Base-by-base conservation (phyloP, 148 eudicot genomes). In the Spergularia bocconei region DNA sequence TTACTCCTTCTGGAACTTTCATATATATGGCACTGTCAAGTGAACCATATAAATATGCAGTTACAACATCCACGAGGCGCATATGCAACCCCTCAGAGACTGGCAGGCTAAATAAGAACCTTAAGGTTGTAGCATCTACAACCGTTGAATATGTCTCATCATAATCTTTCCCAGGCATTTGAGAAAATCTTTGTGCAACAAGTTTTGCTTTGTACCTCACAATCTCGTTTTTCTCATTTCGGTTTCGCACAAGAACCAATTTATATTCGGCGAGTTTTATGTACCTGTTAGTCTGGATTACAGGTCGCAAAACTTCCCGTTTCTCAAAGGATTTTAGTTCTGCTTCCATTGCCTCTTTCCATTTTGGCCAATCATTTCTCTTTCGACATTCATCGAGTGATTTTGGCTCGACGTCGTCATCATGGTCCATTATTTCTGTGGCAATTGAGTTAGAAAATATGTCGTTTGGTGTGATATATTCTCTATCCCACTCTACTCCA, bases 291-390 rank as follows among this genome's bases (percentile, higher is more conserved):
- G 25, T 23, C 25, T 23, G 25, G 25, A 23, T 23, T 23, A 23
- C 25, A 23, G 25, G 25, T 23, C 25, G 0, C 25, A 23, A 23
- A 23, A 23, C 25, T 23, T 23, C 25, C 25, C 25, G 25, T 23
- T 23, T 23, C 25, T 65, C 21, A 12, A 57, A 57, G 7, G 23
- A 64, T 75, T 19, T 17, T 4, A 19, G 17, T 65, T 53, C 53
- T 15, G 19, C 70, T 13, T 66, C 13, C 13, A 75, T 38, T 54
- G 64, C 55, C 11, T 53, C 71, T 36, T n/a, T 75, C 53, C 71
- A 75, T 65, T 51, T 75, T 75, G 52, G 72, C 63, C 25, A 65
- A 41, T 75, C 78, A 25, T 29, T 16, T 74, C 55, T 67, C 15
- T 2, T 5, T 64, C 39, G 57, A 39, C 64, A 65, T 56, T 54